Evolutionary conservation across 2,329 filamentous ascomycete genomes (phyloP).

Genomic region (Ambrosiella beaveri): DNA sequence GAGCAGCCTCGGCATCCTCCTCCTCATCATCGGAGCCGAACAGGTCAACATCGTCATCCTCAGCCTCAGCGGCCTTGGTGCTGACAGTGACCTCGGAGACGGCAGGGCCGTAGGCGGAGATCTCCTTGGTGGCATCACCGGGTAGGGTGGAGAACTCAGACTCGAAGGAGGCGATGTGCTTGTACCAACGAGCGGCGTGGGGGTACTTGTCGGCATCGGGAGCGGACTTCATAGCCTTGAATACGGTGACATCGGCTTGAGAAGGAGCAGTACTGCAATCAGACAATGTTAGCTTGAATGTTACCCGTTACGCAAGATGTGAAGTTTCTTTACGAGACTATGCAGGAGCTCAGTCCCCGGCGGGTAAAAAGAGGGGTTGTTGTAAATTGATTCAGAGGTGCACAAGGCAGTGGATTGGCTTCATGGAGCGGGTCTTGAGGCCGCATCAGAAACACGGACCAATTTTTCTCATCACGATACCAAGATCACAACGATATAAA

Average conservation of each 20-base stretch:
- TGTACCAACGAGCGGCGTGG: constrained; percentile 94
- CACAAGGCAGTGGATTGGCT: constrained; percentile 55
- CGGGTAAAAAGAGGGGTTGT: background rate
- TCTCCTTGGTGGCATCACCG: constrained; percentile 77
- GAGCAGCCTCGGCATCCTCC: constrained; percentile 74
- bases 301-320: background rate
- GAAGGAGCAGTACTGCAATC: constrained; percentile 42
- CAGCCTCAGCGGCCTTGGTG: constrained; percentile 63
- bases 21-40: constrained; percentile 90
- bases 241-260: constrained; percentile 91
- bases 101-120: constrained; percentile 84
- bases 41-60: constrained; percentile 62
- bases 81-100: constrained; percentile 59
- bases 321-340: background rate
- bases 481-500: background rate
- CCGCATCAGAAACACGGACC: constrained; percentile 90
- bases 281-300: constrained; percentile 9
- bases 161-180: constrained; percentile 89
- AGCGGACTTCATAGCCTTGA: constrained; percentile 65
- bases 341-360: background rate
- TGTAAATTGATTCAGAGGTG: constrained; percentile 47
- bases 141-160: constrained; percentile 79
- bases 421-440: constrained; percentile 75
- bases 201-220: constrained; percentile 80
- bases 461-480: constrained; percentile 59